phyloP scores from a whole-genome alignment of 1,284 basidiomycete species.

The Fomitopsis betulina region DNA sequence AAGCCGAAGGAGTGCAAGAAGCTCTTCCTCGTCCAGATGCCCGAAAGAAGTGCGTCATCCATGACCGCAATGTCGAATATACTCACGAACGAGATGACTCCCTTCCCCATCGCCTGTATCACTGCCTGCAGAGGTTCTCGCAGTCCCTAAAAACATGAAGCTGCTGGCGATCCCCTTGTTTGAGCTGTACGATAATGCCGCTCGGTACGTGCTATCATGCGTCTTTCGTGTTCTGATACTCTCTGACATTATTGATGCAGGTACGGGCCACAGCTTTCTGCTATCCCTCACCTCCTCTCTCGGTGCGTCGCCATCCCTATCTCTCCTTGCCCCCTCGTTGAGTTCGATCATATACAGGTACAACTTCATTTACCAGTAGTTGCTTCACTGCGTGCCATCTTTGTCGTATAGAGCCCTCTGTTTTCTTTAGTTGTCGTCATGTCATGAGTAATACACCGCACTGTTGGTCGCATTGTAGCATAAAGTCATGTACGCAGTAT shows the following conservation, averaged over 20 bases:
- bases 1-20: slow-evolving; percentile 99
- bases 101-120: neutral
- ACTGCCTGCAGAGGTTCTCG: slow-evolving; percentile 74
- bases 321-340: neutral
- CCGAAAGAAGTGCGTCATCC: slow-evolving; percentile 75
- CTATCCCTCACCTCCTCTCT: slow-evolving; percentile 91
- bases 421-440: neutral
- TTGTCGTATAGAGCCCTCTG: neutral
- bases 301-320: slow-evolving; percentile 44
- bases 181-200: slow-evolving; percentile 96
- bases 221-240: too few relatives aligned
- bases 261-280: slow-evolving; percentile 90
- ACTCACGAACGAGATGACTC: neutral
- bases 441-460: neutral
- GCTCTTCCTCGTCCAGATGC: slow-evolving; percentile 93
- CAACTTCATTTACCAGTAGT: slow-evolving; percentile 68
- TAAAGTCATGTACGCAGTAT: neutral
- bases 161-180: slow-evolving; percentile 93
- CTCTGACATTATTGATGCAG: slow-evolving; percentile 24
- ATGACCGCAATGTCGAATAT: neutral
- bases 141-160: slow-evolving; percentile 99
- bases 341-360: slow-evolving; percentile 33
- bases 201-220: slow-evolving; percentile 46
- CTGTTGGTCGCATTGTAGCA: neutral
- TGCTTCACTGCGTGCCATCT: neutral